Evolutionary conservation across 202 grass and related monocot species (phyloP).

Genomic region (Alloteropsis angusta): DNA sequence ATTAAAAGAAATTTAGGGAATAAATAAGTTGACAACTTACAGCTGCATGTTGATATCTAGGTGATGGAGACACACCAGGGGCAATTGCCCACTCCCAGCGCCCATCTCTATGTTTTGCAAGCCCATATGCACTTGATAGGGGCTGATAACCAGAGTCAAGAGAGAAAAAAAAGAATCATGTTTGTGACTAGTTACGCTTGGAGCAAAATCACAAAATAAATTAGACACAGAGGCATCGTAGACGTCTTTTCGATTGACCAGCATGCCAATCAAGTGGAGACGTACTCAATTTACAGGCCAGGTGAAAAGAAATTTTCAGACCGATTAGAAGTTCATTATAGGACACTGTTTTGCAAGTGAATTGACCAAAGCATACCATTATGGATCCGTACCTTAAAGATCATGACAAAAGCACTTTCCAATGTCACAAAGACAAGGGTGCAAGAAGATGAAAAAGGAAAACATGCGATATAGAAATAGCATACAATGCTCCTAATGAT

Average conservation of each 20-base stretch:
- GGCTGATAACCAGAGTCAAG: conserved; percentile 44
- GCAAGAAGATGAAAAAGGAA: neutral
- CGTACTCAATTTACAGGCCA: neutral
- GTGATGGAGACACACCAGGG: conserved; percentile 90
- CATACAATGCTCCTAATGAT: neutral
- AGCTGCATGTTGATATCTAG: conserved; percentile 97
- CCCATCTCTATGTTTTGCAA: conserved; percentile 98
- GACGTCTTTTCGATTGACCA: neutral
- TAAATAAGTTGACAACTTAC: conserved; percentile 47
- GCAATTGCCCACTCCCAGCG: conserved; percentile 99
- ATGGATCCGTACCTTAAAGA: neutral
- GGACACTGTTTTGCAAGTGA: neutral
- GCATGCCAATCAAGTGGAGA: neutral
- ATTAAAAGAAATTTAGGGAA: neutral
- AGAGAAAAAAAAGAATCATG: neutral
- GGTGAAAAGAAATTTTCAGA: neutral
- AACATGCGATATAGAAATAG: neutral
- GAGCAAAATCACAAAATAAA: neutral
- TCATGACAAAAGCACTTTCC: too few species aligned
- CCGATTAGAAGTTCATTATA: neutral
- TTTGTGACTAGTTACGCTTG: neutral
- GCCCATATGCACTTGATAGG: conserved; percentile 85
- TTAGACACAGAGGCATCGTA: conserved; percentile 1
- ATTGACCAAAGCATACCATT: neutral
- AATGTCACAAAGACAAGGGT: conserved; percentile 11